Evolutionary conservation across 768 basidiomycete genomes (phyloP).

Genomic region (Clitopilus hobsonii): DNA sequence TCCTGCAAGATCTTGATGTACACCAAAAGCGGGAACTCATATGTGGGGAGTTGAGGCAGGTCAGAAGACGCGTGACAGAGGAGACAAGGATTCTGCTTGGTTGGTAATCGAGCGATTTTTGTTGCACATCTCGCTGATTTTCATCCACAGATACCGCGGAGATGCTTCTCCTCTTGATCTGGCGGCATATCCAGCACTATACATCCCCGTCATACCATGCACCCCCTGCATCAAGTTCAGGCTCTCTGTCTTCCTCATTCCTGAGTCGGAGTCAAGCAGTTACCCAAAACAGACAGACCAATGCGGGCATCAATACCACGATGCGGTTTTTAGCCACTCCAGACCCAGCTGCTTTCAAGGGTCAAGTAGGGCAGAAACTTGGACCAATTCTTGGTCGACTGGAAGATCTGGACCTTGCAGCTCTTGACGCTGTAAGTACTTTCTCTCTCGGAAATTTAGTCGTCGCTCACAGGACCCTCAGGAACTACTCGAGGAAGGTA

Average conservation of each 20-base stretch:
- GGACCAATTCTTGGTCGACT: slow-evolving; percentile 52
- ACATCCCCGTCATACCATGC: slow-evolving; percentile 18
- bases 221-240: slow-evolving; percentile 8
- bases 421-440: slow-evolving; percentile 29
- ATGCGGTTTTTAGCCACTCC: slow-evolving; percentile 55
- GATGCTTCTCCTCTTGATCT: slow-evolving; percentile 74
- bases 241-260: slow-evolving; percentile 11
- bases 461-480: not conserved
- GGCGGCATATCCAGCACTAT: slow-evolving; percentile 77
- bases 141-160: slow-evolving; percentile 55
- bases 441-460: not conserved
- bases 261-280: slow-evolving; percentile 14
- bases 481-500: slow-evolving; percentile 38
- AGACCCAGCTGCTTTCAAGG: slow-evolving; percentile 54
- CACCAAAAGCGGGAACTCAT: slow-evolving; percentile 65
- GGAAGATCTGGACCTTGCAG: slow-evolving; percentile 34
- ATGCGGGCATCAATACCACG: slow-evolving; percentile 29
- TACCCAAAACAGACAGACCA: slow-evolving; percentile 29
- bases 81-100: slow-evolving; percentile 55
- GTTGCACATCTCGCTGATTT: not conserved
- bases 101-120: slow-evolving; percentile 21
- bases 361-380: slow-evolving; percentile 52
- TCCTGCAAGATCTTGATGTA: slow-evolving; percentile 65
- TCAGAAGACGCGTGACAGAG: slow-evolving; percentile 30
- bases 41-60: slow-evolving; percentile 52